Base-by-base conservation (phyloP, 2,329 filamentous ascomycete genomes). In the Phialophora expanda region DNA sequence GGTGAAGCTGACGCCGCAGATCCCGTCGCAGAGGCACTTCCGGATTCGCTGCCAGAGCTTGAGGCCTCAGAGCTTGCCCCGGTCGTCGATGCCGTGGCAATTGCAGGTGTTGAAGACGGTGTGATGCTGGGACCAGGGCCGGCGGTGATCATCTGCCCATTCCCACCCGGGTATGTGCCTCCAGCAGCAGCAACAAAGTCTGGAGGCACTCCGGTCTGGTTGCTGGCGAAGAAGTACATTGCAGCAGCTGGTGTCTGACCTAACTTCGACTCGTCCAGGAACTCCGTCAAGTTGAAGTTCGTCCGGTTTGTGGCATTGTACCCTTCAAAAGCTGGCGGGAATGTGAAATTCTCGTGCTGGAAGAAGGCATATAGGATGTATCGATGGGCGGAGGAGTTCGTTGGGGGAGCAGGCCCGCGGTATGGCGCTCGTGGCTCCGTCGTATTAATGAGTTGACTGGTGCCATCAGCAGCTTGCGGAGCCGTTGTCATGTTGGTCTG, bases 361-460 rank as follows among this genome's bases (percentile, higher is more conserved):
- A 68, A 66, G 56, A 69, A 71, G 8, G 68, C 55, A 41, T 71
- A 71, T 34, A 69, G 53, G 48, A 70, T 68, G 46, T 71, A 71
- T 50, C 69, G 68, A 51, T 71, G 69, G n/a, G 69, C 67, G n/a
- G 67, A 66, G n/a, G 67, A 69, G 56, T 71, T 66, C 12, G 69
- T 65, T 5, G 69, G 69, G 41, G 69, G 69, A 22, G 57, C 41
- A 6, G 69, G 69, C 3, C 60, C n/a, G 12, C 48, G 61, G 54
- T 69, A 70, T 12, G 67, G 56, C 0, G 66, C 67, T 38, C 64
- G 59, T 20, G 69, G 57, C 12, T 51, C 55, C 4, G 68, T 68
- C 6, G 48, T 63, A 22, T 71, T 71, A 11, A 64, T 50, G 20
- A 71, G 61, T 44, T 48, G 60, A 41, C 62, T 71, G 11, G 67